Evolutionary conservation across 2,329 filamentous ascomycete species (phyloP).

Genomic region (Hypoxylon sp.): DNA sequence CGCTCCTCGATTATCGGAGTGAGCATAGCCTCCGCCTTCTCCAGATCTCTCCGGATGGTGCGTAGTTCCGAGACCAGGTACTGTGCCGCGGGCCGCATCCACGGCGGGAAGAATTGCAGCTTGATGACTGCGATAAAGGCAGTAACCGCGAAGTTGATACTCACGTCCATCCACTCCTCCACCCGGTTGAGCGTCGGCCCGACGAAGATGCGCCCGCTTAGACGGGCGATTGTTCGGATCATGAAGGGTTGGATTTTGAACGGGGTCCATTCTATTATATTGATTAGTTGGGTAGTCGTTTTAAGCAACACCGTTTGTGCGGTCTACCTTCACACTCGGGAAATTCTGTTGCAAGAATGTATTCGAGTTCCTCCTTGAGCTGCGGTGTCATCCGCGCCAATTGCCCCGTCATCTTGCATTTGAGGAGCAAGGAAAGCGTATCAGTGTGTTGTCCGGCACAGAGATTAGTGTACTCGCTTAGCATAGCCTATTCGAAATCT

Average conservation of each 20-base stretch:
- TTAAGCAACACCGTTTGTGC: not conserved
- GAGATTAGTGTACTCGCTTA: constrained; percentile 68
- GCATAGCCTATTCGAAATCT: constrained; percentile 59
- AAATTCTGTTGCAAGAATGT: constrained; percentile 64
- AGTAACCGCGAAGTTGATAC: constrained; percentile 66
- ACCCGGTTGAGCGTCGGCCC: constrained; percentile 66
- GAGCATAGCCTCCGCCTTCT: constrained; percentile 61
- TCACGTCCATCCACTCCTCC: constrained; percentile 68
- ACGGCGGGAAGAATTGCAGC: constrained; percentile 67
- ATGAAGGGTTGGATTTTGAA: constrained; percentile 68
- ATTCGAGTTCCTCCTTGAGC: constrained; percentile 64
- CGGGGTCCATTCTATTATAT: constrained; percentile 66
- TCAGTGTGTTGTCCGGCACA: constrained; percentile 63
- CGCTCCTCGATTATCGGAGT: constrained; percentile 64
- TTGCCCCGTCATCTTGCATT: constrained; percentile 65
- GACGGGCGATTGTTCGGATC: constrained; percentile 66
- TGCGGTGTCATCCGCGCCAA: constrained; percentile 62
- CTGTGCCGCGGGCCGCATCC: constrained; percentile 64
- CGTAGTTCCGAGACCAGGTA: constrained; percentile 64
- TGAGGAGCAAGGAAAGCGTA: constrained; percentile 61
- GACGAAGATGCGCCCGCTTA: constrained; percentile 69
- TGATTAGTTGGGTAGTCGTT: constrained; percentile 24
- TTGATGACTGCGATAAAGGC: constrained; percentile 65
- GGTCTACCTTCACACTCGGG: constrained; percentile 61
- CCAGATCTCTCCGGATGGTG: constrained; percentile 62